Evolutionary conservation across 1,284 basidiomycete species (phyloP).

Genomic region (Lignosus rhinocerotis): DNA sequence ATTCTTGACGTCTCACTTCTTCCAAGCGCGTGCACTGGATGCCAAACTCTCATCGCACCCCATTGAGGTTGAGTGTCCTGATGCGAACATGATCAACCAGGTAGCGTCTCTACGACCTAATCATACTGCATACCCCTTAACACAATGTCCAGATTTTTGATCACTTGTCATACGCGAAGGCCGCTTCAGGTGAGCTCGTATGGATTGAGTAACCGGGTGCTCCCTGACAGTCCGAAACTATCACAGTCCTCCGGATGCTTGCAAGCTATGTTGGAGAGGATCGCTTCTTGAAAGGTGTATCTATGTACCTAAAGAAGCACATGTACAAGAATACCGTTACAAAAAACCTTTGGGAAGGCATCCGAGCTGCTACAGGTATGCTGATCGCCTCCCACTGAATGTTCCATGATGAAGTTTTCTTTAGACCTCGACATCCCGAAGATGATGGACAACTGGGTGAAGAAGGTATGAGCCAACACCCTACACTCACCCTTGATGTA

Average conservation of each 20-base stretch:
- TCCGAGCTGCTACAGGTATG: slow-evolving; percentile 70
- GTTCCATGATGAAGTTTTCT: background rate
- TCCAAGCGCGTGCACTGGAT: slow-evolving; percentile 78
- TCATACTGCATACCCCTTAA: background rate
- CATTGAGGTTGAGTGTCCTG: slow-evolving; percentile 91
- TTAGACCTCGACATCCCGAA: slow-evolving; percentile 72
- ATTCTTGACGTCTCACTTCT: slow-evolving; percentile 75
- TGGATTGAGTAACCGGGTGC: background rate
- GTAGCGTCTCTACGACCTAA: slow-evolving; percentile 30
- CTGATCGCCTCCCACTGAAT: background rate
- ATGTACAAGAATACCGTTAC: slow-evolving; percentile 86
- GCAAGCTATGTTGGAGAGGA: slow-evolving; percentile 89
- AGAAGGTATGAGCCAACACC: slow-evolving; percentile 53
- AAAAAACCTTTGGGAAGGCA: slow-evolving; percentile 88
- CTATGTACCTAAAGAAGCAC: slow-evolving; percentile 89
- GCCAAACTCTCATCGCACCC: slow-evolving; percentile 92
- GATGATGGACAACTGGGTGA: slow-evolving; percentile 93
- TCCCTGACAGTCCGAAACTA: background rate
- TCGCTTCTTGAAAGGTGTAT: slow-evolving; percentile 84
- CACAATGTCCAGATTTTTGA: slow-evolving; percentile 71
- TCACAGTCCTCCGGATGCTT: slow-evolving; percentile 88
- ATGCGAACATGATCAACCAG: slow-evolving; percentile 86
- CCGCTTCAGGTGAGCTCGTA: slow-evolving; percentile 62
- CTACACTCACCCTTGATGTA: background rate
- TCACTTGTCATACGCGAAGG: slow-evolving; percentile 84